Evolutionary conservation across 176 grass and related monocot genomes (phyloP), one percentile per base, ranked within the genome.

Genomic region (Eleusine indica): DNA sequence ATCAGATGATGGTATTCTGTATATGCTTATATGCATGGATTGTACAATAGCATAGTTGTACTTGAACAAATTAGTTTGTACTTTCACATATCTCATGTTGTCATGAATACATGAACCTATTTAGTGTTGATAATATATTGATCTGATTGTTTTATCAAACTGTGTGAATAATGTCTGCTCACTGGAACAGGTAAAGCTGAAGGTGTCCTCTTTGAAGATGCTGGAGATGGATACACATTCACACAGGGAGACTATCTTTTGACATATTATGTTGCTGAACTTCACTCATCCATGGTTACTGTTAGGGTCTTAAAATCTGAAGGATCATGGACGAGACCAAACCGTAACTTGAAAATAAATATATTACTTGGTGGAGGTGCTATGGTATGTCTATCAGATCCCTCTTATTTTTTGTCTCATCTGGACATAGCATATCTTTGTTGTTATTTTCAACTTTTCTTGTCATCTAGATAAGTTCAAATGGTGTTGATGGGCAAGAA

Each of bases 121-220:
- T 88, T 73, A 28, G 13, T 28, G 10, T 28, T 78, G 44, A 65
- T 62, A 28, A 67, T 47, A 4, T 73, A 48, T 46, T 74, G 37
- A 56, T 46, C 65, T 71, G 46, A 77, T 40, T 37, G 3, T 56
- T 72, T 8, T 53, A 12, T 71, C 32, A 63, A 78, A 42, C 19
- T 32, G 44, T 68, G 69, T 82, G 52, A 66, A 61, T 83, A 53
- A 16, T 66, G 57, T 68, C 10, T 74, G 72, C 16, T 51, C 51
- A 53, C 78, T 40, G 66, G 29, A 6, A 32, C 75, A 95, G 93
- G 96, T 76, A 98, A 89, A 95, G 91, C 93, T 88, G 84, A 87
- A 81, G 96, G 93, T 83, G 71, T 95, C 70, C 87, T 95, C 37
- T 98, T 90, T 10, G 96, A 98, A 88, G 96, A 98, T 71, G 87